Evolutionary conservation across 2,329 filamentous ascomycete species (phyloP), one percentile per base, ranked within the genome.

Genomic region (Colletotrichum gloeosporioides): DNA sequence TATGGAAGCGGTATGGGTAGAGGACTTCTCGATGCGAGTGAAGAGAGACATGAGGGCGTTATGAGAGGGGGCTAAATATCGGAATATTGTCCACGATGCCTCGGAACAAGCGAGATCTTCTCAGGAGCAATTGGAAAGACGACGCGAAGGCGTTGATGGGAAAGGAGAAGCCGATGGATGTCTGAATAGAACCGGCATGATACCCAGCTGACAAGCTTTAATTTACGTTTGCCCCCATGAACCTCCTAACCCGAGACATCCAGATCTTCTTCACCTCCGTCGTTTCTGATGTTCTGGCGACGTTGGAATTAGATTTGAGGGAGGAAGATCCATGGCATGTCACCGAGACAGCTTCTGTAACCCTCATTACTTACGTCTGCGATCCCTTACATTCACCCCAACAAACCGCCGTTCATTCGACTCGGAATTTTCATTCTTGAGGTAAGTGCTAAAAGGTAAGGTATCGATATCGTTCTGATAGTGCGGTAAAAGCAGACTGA

Each of bases 381-480:
- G 44, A 22, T 49, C n/a, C 10, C 8, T 22, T 1, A n/a, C 44
- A 22, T 22, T 49, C n/a, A 10, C 0, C n/a, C 18, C 5, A 49
- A 49, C 5, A 22, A 4, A 13, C 44, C 10, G 2, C 18, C 6
- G 0, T 49, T 49, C 44, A 22, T 13, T 22, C n/a, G 9, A 49
- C n/a, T 49, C 10, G 1, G 18, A 1, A 44, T n/a, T 44, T 2
- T n/a, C 39, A 12, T 10, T 44, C 9, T 6, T n/a, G 16, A 44
- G 39, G 39, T n/a, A 44, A 44, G 8, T 44, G 44, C 44, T 3
- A 13, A 2, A 22, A 49, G 9, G 3, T 6, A 9, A n/a, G 39
- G 0, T 2, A 49, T 49, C 9, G 9, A 22, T 22, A 4, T 22
- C 4, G 3, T 0, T 8, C 22, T 49, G n/a, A 49, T 22, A 0